phyloP scores from a whole-genome alignment of 331 rosid species.

The Cydonia oblonga region DNA sequence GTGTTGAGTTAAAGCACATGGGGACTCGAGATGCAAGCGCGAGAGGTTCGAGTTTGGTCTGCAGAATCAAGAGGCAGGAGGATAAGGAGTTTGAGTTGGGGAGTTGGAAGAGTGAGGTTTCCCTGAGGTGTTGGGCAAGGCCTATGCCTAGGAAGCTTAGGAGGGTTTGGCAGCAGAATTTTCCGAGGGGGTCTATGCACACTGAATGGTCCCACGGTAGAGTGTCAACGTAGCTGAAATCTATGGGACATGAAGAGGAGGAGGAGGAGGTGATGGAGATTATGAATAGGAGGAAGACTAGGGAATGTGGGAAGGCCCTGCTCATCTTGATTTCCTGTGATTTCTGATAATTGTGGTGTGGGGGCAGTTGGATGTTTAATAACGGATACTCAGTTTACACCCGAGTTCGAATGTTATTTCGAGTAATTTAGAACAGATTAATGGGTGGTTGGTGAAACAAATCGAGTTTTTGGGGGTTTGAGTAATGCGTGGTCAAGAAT shows the following conservation, averaged over 20 bases:
- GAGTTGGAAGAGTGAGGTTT: constrained; percentile 40
- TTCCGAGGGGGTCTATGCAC: constrained; percentile 23
- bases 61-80: constrained; percentile 39
- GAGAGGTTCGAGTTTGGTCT: constrained; percentile 15
- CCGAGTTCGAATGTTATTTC: no score
- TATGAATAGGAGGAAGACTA: not conserved
- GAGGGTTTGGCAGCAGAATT: constrained; percentile 57
- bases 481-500: no score
- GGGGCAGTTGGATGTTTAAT: no score
- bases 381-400: no score
- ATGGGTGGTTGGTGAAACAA: no score
- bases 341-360: not conserved
- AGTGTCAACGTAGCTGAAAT: constrained; percentile 51
- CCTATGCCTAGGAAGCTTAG: constrained; percentile 57
- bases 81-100: constrained; percentile 34
- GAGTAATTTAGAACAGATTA: no score
- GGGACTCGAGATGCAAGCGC: constrained; percentile 23
- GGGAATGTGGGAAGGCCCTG: not conserved
- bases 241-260: constrained; percentile 45
- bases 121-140: constrained; percentile 48
- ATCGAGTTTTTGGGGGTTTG: no score
- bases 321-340: not conserved
- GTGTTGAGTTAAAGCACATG: constrained; percentile 41
- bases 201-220: constrained; percentile 64
- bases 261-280: constrained; percentile 3